phyloP scores from a whole-genome alignment of 176 grass and related monocot genomes.

The Zizania latifolia region DNA sequence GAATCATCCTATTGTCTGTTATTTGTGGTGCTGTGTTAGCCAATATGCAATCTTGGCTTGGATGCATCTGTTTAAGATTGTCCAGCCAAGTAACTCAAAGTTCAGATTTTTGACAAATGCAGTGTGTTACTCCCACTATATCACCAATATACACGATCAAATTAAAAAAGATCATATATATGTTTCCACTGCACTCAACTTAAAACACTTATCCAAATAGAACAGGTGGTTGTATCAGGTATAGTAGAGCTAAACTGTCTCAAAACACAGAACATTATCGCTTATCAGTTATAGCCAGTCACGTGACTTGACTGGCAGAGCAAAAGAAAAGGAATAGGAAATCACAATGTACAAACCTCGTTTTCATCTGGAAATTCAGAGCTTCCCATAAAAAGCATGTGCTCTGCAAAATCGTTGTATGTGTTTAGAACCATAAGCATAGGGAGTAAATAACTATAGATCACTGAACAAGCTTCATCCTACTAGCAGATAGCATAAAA shows the following conservation, averaged over 20 bases:
- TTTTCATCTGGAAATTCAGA: constrained; percentile 97
- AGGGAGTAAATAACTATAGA: background rate
- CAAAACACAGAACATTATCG: background rate
- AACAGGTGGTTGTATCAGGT: background rate
- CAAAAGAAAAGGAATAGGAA: constrained; percentile 4
- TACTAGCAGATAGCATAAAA: constrained; percentile 12
- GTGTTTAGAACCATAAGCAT: background rate
- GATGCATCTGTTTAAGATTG: background rate
- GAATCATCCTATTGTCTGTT: background rate
- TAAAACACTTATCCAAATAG: too few species aligned
- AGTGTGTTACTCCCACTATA: too few species aligned
- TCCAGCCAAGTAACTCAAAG: background rate
- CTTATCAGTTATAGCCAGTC: background rate
- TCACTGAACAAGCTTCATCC: constrained; percentile 9
- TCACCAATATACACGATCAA: too few species aligned
- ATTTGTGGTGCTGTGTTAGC: background rate
- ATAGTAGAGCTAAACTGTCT: background rate
- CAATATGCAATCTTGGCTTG: background rate
- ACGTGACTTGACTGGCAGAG: background rate
- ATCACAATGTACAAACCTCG: constrained; percentile 57
- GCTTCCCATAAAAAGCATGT: constrained; percentile 99
- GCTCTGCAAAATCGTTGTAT: constrained; percentile 54
- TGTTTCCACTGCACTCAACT: too few species aligned
- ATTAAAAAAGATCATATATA: too few species aligned
- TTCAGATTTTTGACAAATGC: background rate